phyloP scores from a whole-genome alignment of 2,329 filamentous ascomycete genomes.

The Scolecobasidium constrictum region DNA sequence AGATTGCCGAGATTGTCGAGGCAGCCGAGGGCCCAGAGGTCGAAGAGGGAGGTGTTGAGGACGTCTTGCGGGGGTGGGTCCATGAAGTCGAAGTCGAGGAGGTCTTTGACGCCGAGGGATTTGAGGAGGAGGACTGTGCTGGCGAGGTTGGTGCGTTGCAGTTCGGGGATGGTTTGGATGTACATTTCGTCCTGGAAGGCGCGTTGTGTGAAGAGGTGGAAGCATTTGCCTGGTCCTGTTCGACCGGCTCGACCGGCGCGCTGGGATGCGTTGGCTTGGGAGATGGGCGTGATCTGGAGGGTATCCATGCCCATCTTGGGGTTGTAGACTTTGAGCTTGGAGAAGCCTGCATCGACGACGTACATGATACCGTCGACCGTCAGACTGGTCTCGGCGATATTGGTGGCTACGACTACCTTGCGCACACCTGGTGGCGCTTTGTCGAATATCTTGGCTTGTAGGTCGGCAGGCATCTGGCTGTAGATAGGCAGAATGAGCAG shows the following conservation, averaged over 20 bases:
- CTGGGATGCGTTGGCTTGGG: slow-evolving; percentile 90
- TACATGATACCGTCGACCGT: slow-evolving; percentile 99
- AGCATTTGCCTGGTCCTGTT: slow-evolving; percentile 91
- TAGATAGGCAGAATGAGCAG: slow-evolving; percentile 94
- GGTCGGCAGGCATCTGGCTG: slow-evolving; percentile 97
- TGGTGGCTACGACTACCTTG: slow-evolving; percentile 96
- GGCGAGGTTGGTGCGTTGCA: slow-evolving; percentile 89
- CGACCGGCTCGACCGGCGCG: slow-evolving; percentile 86
- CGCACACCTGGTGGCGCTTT: slow-evolving; percentile 78
- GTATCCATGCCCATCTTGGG: slow-evolving; percentile 99
- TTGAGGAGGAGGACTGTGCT: slow-evolving; percentile 94
- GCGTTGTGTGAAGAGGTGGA: slow-evolving; percentile 85
- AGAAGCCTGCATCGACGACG: slow-evolving; percentile 91
- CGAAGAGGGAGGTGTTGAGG: slow-evolving; percentile 93
- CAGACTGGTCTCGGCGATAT: slow-evolving; percentile 95
- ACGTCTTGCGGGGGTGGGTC: slow-evolving; percentile 96
- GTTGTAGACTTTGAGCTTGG: slow-evolving; percentile 97
- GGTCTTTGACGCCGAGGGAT: slow-evolving; percentile 83
- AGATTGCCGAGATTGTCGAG: slow-evolving; percentile 89
- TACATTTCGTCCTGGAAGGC: slow-evolving; percentile 96
- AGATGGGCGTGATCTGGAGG: slow-evolving; percentile 93
- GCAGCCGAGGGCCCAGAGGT: slow-evolving; percentile 91
- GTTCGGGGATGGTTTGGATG: slow-evolving; percentile 92
- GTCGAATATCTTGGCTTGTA: slow-evolving; percentile 97
- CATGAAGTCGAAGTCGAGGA: slow-evolving; percentile 98